phyloP scores from a whole-genome alignment of 169 alveolate genomes.

The Theileria equi region DNA sequence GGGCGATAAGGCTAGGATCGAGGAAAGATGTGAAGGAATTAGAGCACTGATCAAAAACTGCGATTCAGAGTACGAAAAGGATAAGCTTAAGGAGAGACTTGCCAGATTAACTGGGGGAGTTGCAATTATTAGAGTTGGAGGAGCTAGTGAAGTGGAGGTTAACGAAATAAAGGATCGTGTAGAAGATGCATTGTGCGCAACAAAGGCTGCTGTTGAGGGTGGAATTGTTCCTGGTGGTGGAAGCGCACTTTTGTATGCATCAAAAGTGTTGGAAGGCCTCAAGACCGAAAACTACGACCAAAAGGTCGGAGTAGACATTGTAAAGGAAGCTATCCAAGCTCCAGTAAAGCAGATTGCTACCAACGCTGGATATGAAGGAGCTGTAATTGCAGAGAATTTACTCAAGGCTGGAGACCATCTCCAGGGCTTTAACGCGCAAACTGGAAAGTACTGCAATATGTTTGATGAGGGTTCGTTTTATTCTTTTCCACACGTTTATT shows the following conservation, averaged over 20 bases:
- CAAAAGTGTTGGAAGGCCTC: slow-evolving; percentile 75
- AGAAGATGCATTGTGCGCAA: slow-evolving; percentile 97
- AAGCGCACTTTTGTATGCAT: slow-evolving; percentile 90
- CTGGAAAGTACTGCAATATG: slow-evolving; percentile 92
- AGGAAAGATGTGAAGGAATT: slow-evolving; percentile 89
- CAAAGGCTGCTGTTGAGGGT: slow-evolving; percentile 98
- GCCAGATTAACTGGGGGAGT: slow-evolving; percentile 98
- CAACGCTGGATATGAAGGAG: slow-evolving; percentile 98
- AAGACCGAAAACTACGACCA: slow-evolving; percentile 87
- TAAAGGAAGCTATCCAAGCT: slow-evolving; percentile 92
- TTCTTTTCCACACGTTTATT: background rate
- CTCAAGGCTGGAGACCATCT: slow-evolving; percentile 77
- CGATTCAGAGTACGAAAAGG: slow-evolving; percentile 91
- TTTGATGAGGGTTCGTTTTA: slow-evolving; percentile 58
- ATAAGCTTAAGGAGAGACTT: slow-evolving; percentile 95
- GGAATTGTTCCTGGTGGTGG: slow-evolving; percentile 99
- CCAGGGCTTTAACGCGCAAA: slow-evolving; percentile 95
- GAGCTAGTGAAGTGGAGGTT: slow-evolving; percentile 96
- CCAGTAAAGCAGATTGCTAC: slow-evolving; percentile 95
- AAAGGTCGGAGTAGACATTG: slow-evolving; percentile 93
- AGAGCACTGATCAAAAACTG: slow-evolving; percentile 85
- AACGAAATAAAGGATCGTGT: slow-evolving; percentile 97
- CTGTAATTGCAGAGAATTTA: slow-evolving; percentile 93
- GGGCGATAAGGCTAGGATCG: slow-evolving; percentile 88
- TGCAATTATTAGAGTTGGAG: slow-evolving; percentile 97